Percentiles rank a stretch among this genome's conserved stretches.
Conservation (phyloP, 73 alveolate genomes). For the Diophrys appendiculata region DNA sequence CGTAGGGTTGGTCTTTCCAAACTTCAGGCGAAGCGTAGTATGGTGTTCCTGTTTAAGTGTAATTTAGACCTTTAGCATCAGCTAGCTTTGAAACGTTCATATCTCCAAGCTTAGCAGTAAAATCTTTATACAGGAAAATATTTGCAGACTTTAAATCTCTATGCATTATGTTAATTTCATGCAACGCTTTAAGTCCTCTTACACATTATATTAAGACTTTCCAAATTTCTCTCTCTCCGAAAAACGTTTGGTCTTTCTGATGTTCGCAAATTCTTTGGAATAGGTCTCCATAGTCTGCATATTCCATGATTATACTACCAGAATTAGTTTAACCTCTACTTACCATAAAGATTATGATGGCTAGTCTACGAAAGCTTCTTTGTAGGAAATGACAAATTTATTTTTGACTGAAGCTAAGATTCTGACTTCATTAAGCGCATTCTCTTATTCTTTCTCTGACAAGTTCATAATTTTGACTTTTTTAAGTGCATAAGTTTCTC, state of each 20-base stretch:
- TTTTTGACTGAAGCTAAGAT: constrained; percentile 71
- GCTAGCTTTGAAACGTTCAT: constrained; percentile 90
- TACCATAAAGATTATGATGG: constrained; percentile 42
- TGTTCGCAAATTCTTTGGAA: constrained; percentile 59
- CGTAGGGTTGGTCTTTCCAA: constrained; percentile 96
- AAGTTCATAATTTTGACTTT: constrained; percentile 47
- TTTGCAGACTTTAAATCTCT: constrained; percentile 88
- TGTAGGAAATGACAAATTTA: constrained; percentile 75
- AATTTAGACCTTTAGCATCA: constrained; percentile 71
- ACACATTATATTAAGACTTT: constrained; percentile 71
- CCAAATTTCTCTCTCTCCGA: constrained; percentile 85
- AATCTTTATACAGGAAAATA: constrained; percentile 80
- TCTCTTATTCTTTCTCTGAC: constrained; percentile 58
- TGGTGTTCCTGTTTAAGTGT: constrained; percentile 97
- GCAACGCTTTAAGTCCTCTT: constrained; percentile 77
- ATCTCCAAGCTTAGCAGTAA: constrained; percentile 91
- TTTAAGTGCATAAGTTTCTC: constrained; percentile 52
- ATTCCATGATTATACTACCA: constrained; percentile 61
- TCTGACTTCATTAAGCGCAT: constrained; percentile 68
- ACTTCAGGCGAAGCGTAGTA: constrained; percentile 97
- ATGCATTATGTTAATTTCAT: constrained; percentile 80
- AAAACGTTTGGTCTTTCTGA: constrained; percentile 46
- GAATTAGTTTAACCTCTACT: no score
- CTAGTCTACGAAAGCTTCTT: constrained; percentile 70
- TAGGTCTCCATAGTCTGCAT: constrained; percentile 65